Evolutionary conservation across 202 grass and related monocot genomes (phyloP), one percentile per base, ranked within the genome.

Genomic region (Elaeis oleifera): DNA sequence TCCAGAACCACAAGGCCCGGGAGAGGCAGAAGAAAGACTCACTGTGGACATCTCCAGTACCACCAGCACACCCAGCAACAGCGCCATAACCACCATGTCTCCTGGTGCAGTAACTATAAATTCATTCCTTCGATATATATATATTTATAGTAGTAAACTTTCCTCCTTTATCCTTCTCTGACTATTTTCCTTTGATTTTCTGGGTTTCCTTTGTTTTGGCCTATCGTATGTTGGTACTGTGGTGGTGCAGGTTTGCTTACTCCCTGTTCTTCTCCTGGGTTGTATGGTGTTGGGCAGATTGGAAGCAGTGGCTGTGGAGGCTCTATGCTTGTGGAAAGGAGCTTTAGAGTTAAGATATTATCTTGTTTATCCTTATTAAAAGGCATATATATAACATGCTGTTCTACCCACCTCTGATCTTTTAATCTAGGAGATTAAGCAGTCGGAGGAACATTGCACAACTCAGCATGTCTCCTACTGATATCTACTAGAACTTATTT

Each of bases 1-100:
- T 97, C 61, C 94, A 97, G 85, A 97, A 97, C 77, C 94, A 97
- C 79, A 97, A 97, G 88, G 94, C 94, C 18, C 81, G 94, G 0
- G 94, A 97, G 69, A 71, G 94, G 3, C 94, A 97, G 65, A 99
- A 99, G 82, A 89, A 86, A 68, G 88, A 51, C 74, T 99, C 74
- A 83, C 79, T 1, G 72, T 81, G 60, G 74, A 67, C 71, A 16
- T 50, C 28, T 9, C 51, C 72, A 4, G 51, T 28, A 4, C 71
- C 18, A 27, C 15, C 51, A 26, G 29, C 18, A 68, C 50, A 15
- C 19, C 28, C 52, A 1, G 58, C 58, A 48, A 21, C 4, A 25
- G 15, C 51, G 24, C 6, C 28, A 44, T 1, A 23, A 17, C 3
- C 15, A 58, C 24, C 64, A 52, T 79, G 24, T 60, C 44, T 23